A percentile compares a stretch with the other conserved stretches of the same genome.
Evolutionary conservation across 352 stramenopile species (phyloP).

Genomic region (Lagenidium sp.): DNA sequence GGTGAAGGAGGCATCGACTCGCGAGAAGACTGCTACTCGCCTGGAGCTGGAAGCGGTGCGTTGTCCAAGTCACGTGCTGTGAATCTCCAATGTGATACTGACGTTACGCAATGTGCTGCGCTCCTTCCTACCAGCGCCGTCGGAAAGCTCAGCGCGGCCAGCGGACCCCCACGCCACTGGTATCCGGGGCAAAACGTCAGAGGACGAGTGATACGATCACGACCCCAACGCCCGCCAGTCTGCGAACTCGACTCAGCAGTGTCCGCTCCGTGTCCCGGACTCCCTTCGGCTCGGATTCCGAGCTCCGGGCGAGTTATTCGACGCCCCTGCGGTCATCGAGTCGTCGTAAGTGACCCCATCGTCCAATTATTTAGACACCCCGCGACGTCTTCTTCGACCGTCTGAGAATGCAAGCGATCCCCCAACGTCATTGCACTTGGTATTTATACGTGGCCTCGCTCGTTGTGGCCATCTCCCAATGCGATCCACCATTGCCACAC

Average conservation of each 20-base stretch:
- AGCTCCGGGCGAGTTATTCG: slow-evolving; percentile 73
- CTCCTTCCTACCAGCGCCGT: slow-evolving; percentile 1
- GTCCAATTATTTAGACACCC: slow-evolving; percentile 12
- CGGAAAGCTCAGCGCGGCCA: slow-evolving; percentile 10
- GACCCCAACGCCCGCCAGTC: slow-evolving; percentile 13
- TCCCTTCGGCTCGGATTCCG: slow-evolving; percentile 44
- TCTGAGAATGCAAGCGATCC: background rate
- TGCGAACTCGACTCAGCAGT: slow-evolving; percentile 48
- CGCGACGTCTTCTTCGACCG: background rate
- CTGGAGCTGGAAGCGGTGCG: slow-evolving; percentile 53
- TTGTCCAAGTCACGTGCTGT: background rate
- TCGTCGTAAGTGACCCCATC: slow-evolving; percentile 13
- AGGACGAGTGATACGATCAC: slow-evolving; percentile 3
- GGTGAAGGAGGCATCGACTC: slow-evolving; percentile 44
- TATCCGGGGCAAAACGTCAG: slow-evolving; percentile 17
- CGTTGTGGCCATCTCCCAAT: background rate
- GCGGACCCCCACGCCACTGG: slow-evolving; percentile 8
- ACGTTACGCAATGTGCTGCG: too few species aligned
- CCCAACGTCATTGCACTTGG: too few species aligned
- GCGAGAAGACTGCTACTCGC: slow-evolving; percentile 54
- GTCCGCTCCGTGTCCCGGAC: slow-evolving; percentile 31
- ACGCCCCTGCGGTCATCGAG: slow-evolving; percentile 34
- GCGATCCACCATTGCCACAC: background rate
- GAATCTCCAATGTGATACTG: too few species aligned
- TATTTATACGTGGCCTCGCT: background rate